These are phyloP conservation scores for Camillea tinctor DNA, from an alignment of 2,329 filamentous ascomycete genomes.

Conservation along the genomic window DNA sequence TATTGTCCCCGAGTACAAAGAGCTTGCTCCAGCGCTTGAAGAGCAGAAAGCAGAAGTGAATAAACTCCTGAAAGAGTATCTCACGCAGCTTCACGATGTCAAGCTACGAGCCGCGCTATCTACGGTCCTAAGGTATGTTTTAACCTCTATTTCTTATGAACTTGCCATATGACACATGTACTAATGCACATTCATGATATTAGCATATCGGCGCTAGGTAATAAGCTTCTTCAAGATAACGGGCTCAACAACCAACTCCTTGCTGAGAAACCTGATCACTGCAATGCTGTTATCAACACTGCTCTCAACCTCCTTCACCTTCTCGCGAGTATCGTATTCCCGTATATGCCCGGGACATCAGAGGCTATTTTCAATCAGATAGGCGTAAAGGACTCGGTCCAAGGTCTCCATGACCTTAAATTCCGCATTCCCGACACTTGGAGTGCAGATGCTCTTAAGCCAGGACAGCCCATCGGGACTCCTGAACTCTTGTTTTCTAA, in stretches of 20 bases:
- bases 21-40: constrained; percentile 33
- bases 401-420: constrained; percentile 19
- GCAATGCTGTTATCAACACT: constrained; percentile 65
- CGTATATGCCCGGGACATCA: constrained; percentile 82
- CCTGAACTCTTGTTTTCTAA: constrained; percentile 77
- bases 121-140: constrained; percentile 14
- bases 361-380: constrained; percentile 77
- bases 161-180: neutral
- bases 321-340: constrained; percentile 73
- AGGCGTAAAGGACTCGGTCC: constrained; percentile 44
- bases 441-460: constrained; percentile 58
- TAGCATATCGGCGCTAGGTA: constrained; percentile 37
- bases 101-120: constrained; percentile 65
- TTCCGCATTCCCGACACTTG: constrained; percentile 66
- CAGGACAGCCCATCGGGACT: constrained; percentile 79
- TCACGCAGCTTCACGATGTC: constrained; percentile 66
- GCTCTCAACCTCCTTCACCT: constrained; percentile 82
- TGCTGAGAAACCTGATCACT: constrained; percentile 53
- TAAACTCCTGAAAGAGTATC: constrained; percentile 63
- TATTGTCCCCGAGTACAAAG: constrained; percentile 55
- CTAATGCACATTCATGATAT: neutral
- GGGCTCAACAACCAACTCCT: constrained; percentile 55
- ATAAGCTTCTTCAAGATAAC: constrained; percentile 51
- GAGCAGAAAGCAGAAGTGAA: constrained; percentile 61
- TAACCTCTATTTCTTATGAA: neutral